These are phyloP conservation scores for Solanum paucissectum DNA, from an alignment of 257 asterid species.

Conservation along the genomic window DNA sequence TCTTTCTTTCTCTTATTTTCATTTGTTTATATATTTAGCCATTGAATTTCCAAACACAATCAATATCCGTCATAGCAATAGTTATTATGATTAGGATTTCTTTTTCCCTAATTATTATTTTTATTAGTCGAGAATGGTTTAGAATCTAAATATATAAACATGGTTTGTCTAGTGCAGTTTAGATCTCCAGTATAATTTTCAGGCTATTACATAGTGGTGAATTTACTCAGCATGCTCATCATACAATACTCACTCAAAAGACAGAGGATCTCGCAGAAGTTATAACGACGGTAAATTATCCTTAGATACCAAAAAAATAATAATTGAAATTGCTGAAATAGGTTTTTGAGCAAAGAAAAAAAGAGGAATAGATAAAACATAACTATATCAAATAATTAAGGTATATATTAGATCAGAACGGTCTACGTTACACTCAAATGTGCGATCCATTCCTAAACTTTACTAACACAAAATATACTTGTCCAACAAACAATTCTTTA, in stretches of 20 bases:
- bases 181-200: too few relatives aligned
- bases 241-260: background rate
- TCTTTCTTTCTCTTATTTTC: background rate
- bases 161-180: too few relatives aligned
- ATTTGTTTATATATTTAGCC: background rate
- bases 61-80: background rate
- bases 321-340: background rate
- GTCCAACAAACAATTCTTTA: too few relatives aligned
- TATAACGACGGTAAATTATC: rapidly evolving
- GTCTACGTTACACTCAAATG: too few relatives aligned
- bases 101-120: background rate
- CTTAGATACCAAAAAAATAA: too few relatives aligned
- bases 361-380: background rate
- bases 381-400: background rate
- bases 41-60: background rate
- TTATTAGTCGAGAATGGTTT: background rate
- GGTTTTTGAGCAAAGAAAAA: background rate
- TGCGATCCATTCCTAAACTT: too few relatives aligned
- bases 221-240: too few relatives aligned
- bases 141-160: background rate
- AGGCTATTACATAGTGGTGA: background rate
- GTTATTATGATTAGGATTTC: background rate
- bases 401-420: rapidly evolving
- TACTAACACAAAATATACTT: background rate
- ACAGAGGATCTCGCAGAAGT: rapidly evolving